Base-by-base conservation (phyloP, 768 basidiomycete species). In the Rhodosporidiobolus odoratus region DNA sequence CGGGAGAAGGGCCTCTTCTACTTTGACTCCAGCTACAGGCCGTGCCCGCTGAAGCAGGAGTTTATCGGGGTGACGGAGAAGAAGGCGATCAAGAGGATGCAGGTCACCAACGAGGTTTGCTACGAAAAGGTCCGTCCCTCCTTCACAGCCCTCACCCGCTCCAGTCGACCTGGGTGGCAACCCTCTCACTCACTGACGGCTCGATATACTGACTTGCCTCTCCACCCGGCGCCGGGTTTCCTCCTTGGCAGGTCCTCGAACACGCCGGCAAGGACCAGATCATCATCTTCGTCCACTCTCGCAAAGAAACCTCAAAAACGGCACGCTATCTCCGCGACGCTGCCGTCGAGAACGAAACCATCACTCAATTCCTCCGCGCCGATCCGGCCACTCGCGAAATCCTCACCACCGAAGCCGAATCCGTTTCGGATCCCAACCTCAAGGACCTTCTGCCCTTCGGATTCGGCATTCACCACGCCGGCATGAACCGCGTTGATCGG, bases 21-120 rank as follows among this genome's bases (percentile, higher is more conserved):
- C 82, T 99, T 99, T 76, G 95, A 99, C 75, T 89, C 92, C 0
- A 86, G 91, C 0, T 95, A 91, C 78, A 85, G 96, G 48, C 95
- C 95, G 27, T 97, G 96, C 77, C 90, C 88, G 4, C 87, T 99
- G 27, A 91, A 94, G 77, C 94, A 97, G 76, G 91, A 96, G 77
- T 97, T 98, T 81, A 87, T 98, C 69, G 96, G 96, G 50, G 87
- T 99, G 67, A 97, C 95, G 1, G 96, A 98, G 83, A 98, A 97
- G 85, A 98, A 96, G 80, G 96, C 96, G 0, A 97, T 98, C 84
- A 97, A 95, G 80, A 87, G 96, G 10, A 92, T 94, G 78, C 95
- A 97, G 79, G 87, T 97, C 71, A 95, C 91, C 85, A 99, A 99
- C 80, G 94, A 98, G 78, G 93, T 98, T 30, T 95, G 94, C 81